phyloP scores from a whole-genome alignment of 352 stramenopile species.

The Globisporangium heterothallicum region DNA sequence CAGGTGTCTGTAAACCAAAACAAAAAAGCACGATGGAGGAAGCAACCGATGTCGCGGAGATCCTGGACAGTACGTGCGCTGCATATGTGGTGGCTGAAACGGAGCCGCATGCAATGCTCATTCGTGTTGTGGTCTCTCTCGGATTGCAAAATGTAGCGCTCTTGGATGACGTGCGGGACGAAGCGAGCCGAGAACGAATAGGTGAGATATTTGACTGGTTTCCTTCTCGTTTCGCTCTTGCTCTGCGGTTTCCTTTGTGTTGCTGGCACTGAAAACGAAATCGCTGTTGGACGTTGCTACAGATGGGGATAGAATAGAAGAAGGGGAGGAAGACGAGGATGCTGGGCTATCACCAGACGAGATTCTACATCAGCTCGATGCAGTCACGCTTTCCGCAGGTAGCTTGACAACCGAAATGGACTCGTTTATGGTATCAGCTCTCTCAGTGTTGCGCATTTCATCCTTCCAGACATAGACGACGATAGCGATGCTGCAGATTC shows the following conservation, averaged over 20 bases:
- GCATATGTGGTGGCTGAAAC: not conserved
- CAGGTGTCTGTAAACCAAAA: too few species aligned
- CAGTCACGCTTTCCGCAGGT: constrained; percentile 8
- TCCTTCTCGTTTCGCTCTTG: too few species aligned
- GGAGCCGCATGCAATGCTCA: not conserved
- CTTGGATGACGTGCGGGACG: constrained; percentile 10
- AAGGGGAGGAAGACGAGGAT: not conserved
- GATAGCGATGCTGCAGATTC: not conserved
- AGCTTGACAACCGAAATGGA: not conserved
- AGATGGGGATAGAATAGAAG: not conserved
- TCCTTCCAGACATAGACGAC: not conserved
- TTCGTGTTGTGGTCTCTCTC: too few species aligned
- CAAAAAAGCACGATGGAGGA: not conserved
- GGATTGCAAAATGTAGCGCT: too few species aligned
- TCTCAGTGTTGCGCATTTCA: not conserved
- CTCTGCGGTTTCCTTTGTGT: too few species aligned
- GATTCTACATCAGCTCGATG: constrained; percentile 32
- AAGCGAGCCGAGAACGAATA: constrained; percentile 4
- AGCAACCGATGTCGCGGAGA: not conserved
- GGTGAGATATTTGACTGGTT: too few species aligned
- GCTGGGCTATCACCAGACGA: constrained; percentile 22
- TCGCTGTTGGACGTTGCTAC: not conserved
- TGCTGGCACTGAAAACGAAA: not conserved
- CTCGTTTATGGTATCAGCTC: not conserved
- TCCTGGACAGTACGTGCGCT: not conserved